Evolutionary conservation across 1,139 yeast species (phyloP), one percentile per base, ranked within the genome.

Genomic region (Hyphopichia khmerensis): DNA sequence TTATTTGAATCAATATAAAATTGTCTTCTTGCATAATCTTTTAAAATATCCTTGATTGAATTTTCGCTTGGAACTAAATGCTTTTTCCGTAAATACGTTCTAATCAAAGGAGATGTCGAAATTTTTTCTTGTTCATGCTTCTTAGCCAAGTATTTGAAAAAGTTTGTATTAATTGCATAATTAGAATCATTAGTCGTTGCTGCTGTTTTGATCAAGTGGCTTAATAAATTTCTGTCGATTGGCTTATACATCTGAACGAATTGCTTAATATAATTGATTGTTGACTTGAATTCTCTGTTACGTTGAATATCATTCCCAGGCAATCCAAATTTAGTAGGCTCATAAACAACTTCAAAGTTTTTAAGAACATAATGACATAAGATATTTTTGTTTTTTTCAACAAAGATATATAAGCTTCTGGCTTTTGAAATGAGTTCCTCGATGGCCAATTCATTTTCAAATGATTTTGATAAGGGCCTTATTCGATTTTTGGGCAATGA

Each of bases 311-410:
- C 61, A 42, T 65, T 64, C 2, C 62, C 45, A 0, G 77, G 75
- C 7, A 49, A 44, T 1, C 73, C 77, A 39, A 55, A 58, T 30
- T 64, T 51, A 32, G 61, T 61, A 2, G 73, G 60, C 7, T 65
- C 64, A 44, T 65, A 69, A 2, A 59, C 31, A 7, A 64, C 71
- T 40, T 70, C 76, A 23, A 71, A 50, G 2, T 62, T 60, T 14
- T 51, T 60, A 1, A 67, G 42, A 42, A 69, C 61, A 4, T 56
- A 36, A 9, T 55, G 62, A 24, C 62, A 50, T 3, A 69, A 40
- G 10, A 26, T 39, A 6, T 40, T 31, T 26, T 57, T 60, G 40
- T 62, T 49, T 0, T 43, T 30, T 24, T 43, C 9, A 6, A 67
- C 35, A 39, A 69, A 67, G 4, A 40, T 30, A 48, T 66, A 61